These are phyloP conservation scores for Galerina marginata DNA, from an alignment of 768 basidiomycete genomes.

Conservation along the genomic window DNA sequence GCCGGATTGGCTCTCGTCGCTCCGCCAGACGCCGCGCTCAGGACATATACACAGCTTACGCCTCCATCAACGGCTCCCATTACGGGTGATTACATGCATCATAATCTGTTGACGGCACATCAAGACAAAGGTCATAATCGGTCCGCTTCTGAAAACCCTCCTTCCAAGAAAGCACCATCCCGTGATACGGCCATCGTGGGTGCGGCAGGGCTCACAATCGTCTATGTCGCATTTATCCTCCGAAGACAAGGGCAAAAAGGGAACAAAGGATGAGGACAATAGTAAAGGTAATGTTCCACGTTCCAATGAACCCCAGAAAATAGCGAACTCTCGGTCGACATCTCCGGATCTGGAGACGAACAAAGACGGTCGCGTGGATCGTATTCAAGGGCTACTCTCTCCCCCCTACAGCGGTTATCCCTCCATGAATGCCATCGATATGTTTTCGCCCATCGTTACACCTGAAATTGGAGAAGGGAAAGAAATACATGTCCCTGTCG, in stretches of 20 bases:
- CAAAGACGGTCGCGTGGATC: constrained; percentile 10
- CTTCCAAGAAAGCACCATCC: constrained; percentile 31
- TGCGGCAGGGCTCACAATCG: constrained; percentile 22
- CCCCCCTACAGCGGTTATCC: constrained; percentile 17
- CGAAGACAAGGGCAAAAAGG: constrained; percentile 18
- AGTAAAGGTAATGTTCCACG: constrained; percentile 32
- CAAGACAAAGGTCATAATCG: constrained; percentile 42
- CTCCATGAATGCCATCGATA: constrained; percentile 27
- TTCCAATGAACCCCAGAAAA: constrained; percentile 21
- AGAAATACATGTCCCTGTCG: constrained; percentile 62
- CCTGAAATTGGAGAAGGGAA: constrained; percentile 69
- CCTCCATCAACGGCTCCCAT: constrained; percentile 57
- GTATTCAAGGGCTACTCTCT: constrained; percentile 16
- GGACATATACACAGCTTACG: constrained; percentile 55
- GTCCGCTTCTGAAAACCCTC: constrained; percentile 52
- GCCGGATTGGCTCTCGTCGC: constrained; percentile 70
- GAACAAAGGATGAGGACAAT: constrained; percentile 25
- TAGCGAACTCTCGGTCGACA: constrained; percentile 37
- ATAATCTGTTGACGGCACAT: constrained; percentile 23
- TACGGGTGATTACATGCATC: constrained; percentile 24
- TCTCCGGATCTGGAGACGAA: constrained; percentile 17
- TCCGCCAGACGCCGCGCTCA: constrained; percentile 69
- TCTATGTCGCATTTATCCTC: constrained; percentile 5
- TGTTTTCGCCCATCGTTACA: constrained; percentile 49
- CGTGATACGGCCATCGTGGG: constrained; percentile 56